phyloP scores from a whole-genome alignment of 1,284 basidiomycete genomes.

The Cutaneotrichosporon sp. region DNA sequence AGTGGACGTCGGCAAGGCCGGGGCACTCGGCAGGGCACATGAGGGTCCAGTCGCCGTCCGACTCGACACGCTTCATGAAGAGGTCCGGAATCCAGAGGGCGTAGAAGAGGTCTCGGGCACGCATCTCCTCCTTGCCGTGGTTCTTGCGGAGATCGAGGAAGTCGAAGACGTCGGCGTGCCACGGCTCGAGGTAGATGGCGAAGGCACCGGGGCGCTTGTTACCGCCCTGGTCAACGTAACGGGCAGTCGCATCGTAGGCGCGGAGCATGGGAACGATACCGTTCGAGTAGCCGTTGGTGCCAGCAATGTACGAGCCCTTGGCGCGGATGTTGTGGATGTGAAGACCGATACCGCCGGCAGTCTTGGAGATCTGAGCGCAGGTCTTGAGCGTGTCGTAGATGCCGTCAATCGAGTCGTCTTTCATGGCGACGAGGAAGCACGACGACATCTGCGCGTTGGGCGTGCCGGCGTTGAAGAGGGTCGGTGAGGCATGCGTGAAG shows the following conservation, averaged over 20 bases:
- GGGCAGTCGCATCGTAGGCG: conserved; percentile 96
- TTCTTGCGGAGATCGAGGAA: conserved; percentile 99
- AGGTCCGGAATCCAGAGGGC: conserved; percentile 98
- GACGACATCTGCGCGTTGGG: conserved; percentile 93
- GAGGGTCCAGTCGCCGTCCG: conserved; percentile 86
- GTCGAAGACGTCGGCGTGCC: conserved; percentile 97
- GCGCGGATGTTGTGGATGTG: conserved; percentile 97
- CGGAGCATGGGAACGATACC: conserved; percentile 99
- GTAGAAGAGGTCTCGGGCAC: conserved; percentile 97
- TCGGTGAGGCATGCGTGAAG: conserved; percentile 98
- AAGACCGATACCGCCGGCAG: conserved; percentile 95
- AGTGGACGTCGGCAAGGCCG: conserved; percentile 83
- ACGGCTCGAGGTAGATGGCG: conserved; percentile 95
- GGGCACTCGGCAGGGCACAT: conserved; percentile 99
- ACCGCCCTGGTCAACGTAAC: conserved; percentile 98
- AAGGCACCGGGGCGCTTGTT: conserved; percentile 99
- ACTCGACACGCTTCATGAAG: conserved; percentile 94
- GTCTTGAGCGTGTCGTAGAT: conserved; percentile 99
- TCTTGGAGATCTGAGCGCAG: conserved; percentile 99
- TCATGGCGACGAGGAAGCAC: conserved; percentile 98
- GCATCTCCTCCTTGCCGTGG: conserved; percentile 97
- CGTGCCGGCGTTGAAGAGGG: conserved; percentile 97
- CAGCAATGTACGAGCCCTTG: conserved; percentile 67
- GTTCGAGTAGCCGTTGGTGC: conserved; percentile 97
- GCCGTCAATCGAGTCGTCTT: conserved; percentile 98